Conservation (phyloP, 2,329 filamentous ascomycete genomes). For the Dryadomyces quercivorus region DNA sequence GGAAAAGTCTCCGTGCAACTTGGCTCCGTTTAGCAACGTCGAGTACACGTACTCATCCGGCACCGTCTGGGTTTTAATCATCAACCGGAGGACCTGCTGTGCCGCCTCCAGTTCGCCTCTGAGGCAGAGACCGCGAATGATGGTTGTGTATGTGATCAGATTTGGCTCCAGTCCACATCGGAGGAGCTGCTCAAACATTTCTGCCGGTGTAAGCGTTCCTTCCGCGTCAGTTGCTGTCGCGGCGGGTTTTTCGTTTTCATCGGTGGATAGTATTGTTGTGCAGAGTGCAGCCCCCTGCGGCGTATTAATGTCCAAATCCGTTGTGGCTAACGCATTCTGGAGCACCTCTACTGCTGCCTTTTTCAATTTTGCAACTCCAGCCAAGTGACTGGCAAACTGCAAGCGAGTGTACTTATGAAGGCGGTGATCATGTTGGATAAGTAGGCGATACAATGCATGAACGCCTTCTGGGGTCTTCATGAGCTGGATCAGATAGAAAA, state of each 20-base stretch:
- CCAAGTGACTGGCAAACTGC: slow-evolving; percentile 34
- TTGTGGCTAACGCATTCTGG: slow-evolving; percentile 19
- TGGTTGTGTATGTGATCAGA: slow-evolving; percentile 48
- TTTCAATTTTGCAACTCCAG: slow-evolving; percentile 26
- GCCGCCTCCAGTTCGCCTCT: slow-evolving; percentile 51
- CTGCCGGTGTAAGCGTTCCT: slow-evolving; percentile 29
- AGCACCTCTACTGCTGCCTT: slow-evolving; percentile 30
- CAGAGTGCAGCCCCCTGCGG: slow-evolving; percentile 39
- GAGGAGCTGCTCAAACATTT: slow-evolving; percentile 43
- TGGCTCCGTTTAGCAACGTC: slow-evolving; percentile 60
- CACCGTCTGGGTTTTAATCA: slow-evolving; percentile 44
- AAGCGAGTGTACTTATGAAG: slow-evolving; percentile 32
- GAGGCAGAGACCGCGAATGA: slow-evolving; percentile 60
- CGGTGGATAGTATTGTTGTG: slow-evolving; percentile 41
- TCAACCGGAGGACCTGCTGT: slow-evolving; percentile 51
- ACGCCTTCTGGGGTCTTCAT: slow-evolving; percentile 12
- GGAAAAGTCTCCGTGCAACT: slow-evolving; percentile 38
- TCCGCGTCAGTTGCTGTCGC: slow-evolving; percentile 11
- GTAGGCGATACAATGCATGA: slow-evolving; percentile 22
- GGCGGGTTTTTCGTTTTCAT: slow-evolving; percentile 16
- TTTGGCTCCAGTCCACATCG: slow-evolving; percentile 52
- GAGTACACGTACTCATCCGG: slow-evolving; percentile 57
- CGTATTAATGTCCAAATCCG: slow-evolving; percentile 32
- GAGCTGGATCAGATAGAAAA: slow-evolving; percentile 14
- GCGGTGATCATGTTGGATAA: slow-evolving; percentile 17